Evolutionary conservation across 192 early-diverging fungal species (phyloP).

Genomic region (Obelidium mucronatum): DNA sequence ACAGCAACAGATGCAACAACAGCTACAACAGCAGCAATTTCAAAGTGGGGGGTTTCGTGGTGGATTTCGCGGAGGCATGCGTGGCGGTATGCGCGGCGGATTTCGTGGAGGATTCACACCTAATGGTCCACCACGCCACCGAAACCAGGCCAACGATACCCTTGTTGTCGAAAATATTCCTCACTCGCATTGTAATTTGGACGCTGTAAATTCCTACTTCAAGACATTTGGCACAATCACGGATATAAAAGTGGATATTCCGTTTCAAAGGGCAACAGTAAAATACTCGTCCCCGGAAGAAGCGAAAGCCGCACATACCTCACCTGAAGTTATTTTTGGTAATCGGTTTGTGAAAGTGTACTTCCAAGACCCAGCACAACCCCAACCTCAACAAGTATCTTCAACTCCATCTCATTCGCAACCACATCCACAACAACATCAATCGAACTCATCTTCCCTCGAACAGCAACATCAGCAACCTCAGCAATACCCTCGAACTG

Average conservation of each 20-base stretch:
- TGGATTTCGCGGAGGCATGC: constrained; percentile 16
- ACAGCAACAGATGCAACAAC: no score
- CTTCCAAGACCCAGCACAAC: constrained; percentile 41
- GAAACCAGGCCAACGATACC: constrained; percentile 53
- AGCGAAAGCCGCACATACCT: constrained; percentile 73
- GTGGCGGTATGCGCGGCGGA: constrained; percentile 44
- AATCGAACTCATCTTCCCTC: background rate
- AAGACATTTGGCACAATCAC: constrained; percentile 77
- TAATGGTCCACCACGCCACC: constrained; percentile 25
- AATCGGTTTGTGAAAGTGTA: constrained; percentile 91
- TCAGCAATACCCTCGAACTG: constrained; percentile 26
- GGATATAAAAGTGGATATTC: constrained; percentile 72
- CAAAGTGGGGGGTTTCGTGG: no score
- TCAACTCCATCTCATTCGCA: background rate
- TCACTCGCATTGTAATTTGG: constrained; percentile 66
- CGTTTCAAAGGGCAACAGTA: constrained; percentile 63
- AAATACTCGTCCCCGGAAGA: constrained; percentile 69
- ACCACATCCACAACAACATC: background rate
- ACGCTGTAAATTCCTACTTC: constrained; percentile 80
- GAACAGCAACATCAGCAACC: background rate
- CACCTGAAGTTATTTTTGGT: constrained; percentile 81
- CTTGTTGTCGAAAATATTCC: constrained; percentile 83
- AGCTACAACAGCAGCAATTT: no score
- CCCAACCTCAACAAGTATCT: background rate
- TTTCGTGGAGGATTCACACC: background rate